A percentile compares a stretch with the other conserved stretches of the same genome.
These are phyloP conservation scores for Bocquillonia castaneifolia DNA, from an alignment of 441 rosid species.

Conservation along the genomic window DNA sequence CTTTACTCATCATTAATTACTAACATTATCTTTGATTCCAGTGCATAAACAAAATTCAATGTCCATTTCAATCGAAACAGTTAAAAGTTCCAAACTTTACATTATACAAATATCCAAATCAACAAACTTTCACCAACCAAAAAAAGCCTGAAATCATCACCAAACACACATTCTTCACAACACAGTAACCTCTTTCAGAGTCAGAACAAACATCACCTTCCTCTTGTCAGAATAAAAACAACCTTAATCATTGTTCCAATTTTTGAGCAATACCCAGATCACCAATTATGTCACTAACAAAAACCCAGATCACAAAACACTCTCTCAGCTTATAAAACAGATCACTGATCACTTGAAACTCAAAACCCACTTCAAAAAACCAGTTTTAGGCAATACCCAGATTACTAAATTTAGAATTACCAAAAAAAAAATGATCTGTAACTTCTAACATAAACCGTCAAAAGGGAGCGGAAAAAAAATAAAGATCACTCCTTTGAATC, in stretches of 20 bases:
- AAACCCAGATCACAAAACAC: slow-evolving; percentile 14
- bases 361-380: slow-evolving; percentile 15
- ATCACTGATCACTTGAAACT: slow-evolving; percentile 1
- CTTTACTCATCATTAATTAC: slow-evolving; percentile 1
- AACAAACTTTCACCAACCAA: slow-evolving; percentile 42
- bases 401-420: not conserved
- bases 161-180: slow-evolving; percentile 32
- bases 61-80: slow-evolving; percentile 9
- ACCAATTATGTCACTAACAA: not conserved
- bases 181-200: slow-evolving; percentile 20
- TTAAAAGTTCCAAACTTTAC: not conserved
- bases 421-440: not conserved
- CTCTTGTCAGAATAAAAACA: slow-evolving; percentile 9
- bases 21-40: not conserved
- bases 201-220: slow-evolving; percentile 11
- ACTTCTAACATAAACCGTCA: not conserved
- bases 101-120: slow-evolving; percentile 1
- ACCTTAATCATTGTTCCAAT: slow-evolving; percentile 12
- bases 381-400: slow-evolving; percentile 12
- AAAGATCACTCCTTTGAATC: slow-evolving; percentile 14
- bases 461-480: not conserved
- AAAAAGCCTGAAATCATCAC: slow-evolving; percentile 26
- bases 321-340: slow-evolving; percentile 6
- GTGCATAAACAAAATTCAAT: slow-evolving; percentile 2
- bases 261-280: slow-evolving; percentile 17